Evolutionary conservation across 306 rosid species (phyloP).

Genomic region (Abrus pulchellus): DNA sequence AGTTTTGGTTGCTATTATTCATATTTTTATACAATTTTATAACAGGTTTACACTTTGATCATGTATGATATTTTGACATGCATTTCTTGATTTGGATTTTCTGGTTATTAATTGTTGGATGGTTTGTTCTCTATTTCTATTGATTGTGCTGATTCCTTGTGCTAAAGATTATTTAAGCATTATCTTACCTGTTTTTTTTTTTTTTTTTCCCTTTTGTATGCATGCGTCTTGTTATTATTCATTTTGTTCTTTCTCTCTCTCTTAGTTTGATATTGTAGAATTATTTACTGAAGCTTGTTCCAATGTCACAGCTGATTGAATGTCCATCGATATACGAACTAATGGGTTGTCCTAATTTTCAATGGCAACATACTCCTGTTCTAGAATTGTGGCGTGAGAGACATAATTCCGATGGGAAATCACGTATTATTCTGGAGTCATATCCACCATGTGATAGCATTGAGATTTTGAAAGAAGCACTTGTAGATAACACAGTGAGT

Average conservation of each 20-base stretch:
- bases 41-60: conserved; percentile 5
- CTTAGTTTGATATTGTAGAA: conserved; percentile 34
- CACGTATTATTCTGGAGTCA: conserved; percentile 74
- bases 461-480: conserved; percentile 73
- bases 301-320: conserved; percentile 80
- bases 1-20: conserved; percentile 28
- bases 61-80: conserved; percentile 30
- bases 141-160: conserved; percentile 23
- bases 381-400: conserved; percentile 85
- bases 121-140: conserved; percentile 32
- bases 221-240: conserved; percentile 17
- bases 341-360: conserved; percentile 71
- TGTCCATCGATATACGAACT: conserved; percentile 94
- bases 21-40: conserved; percentile 16
- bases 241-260: background rate
- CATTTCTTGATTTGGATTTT: conserved; percentile 37
- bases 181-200: conserved; percentile 12
- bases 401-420: conserved; percentile 62
- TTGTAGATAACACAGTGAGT: conserved; percentile 79
- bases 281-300: conserved; percentile 50
- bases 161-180: conserved; percentile 27
- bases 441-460: conserved; percentile 71
- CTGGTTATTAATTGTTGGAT: conserved; percentile 22
- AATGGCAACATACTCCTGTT: conserved; percentile 76
- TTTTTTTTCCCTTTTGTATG: background rate